These are phyloP conservation scores for Aquilaria yunnanensis DNA, from an alignment of 345 rosid species.

Conservation along the genomic window DNA sequence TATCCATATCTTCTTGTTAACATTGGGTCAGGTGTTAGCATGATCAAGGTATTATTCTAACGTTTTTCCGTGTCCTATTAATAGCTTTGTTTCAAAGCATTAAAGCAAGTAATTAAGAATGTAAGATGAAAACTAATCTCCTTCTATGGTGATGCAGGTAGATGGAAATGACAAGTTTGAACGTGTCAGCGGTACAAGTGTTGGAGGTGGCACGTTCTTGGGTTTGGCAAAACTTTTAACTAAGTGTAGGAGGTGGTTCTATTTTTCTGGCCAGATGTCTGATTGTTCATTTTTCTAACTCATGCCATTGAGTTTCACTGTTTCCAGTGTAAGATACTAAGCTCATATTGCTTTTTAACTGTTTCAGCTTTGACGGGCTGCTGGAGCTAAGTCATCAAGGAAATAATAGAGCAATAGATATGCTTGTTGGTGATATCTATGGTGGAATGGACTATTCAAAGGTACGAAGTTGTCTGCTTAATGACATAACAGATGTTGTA, in stretches of 20 bases:
- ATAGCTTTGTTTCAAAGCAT: conserved; percentile 5
- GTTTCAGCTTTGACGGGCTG: conserved; percentile 67
- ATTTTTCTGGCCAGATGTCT: conserved; percentile 5
- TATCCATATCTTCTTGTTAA: conserved; percentile 89
- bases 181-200: conserved; percentile 82
- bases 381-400: conserved; percentile 70
- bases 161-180: conserved; percentile 80
- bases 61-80: background rate
- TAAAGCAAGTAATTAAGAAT: background rate
- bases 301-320: background rate
- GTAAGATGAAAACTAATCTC: conserved; percentile 12
- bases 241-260: conserved; percentile 59
- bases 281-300: conserved; percentile 4
- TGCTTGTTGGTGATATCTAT: conserved; percentile 94
- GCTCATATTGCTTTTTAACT: background rate
- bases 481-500: background rate
- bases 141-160: conserved; percentile 39
- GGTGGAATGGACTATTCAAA: conserved; percentile 73
- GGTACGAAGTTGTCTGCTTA: conserved; percentile 25
- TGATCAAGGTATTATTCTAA: conserved; percentile 65
- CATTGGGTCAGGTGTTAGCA: conserved; percentile 92
- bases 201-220: conserved; percentile 88
- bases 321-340: background rate
- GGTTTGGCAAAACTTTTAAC: conserved; percentile 87
- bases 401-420: conserved; percentile 76